Percentiles rank a stretch among this genome's conserved stretches.
These are phyloP conservation scores for Acidomyces sp. DNA, from an alignment of 495 filamentous ascomycete species.

Conservation along the genomic window DNA sequence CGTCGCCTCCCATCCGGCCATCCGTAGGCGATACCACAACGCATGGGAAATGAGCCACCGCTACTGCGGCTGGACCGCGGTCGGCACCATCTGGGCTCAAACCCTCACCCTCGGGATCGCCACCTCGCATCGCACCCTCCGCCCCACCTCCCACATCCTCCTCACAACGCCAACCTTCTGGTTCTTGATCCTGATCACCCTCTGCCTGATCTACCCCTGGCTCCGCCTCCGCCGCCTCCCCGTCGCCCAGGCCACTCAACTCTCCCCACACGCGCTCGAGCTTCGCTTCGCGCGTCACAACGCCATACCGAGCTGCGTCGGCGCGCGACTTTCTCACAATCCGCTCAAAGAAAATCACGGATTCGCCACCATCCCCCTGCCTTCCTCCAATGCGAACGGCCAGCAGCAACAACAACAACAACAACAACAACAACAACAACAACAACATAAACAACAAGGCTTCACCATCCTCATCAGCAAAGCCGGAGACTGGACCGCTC, in stretches of 20 bases:
- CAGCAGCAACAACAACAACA: too few relatives aligned
- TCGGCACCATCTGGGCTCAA: conserved; percentile 48
- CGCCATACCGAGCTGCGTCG: conserved; percentile 25
- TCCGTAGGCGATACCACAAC: conserved; percentile 46
- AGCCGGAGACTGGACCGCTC: conserved; percentile 72
- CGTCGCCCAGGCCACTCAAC: conserved; percentile 47
- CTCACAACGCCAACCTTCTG: conserved; percentile 50
- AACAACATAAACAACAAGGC: conserved; percentile 31
- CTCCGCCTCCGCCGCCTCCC: conserved; percentile 46
- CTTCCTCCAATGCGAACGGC: too few relatives aligned
- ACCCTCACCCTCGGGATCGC: conserved; percentile 28
- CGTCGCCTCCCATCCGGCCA: conserved; percentile 33
- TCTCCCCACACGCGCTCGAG: conserved; percentile 58
- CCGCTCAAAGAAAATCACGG: conserved; percentile 68
- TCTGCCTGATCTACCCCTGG: conserved; percentile 55
- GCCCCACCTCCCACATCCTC: conserved; percentile 32
- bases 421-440: too few relatives aligned
- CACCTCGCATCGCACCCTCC: conserved; percentile 19
- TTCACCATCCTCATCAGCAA: conserved; percentile 64
- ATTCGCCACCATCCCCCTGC: conserved; percentile 67
- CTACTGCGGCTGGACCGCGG: conserved; percentile 49
- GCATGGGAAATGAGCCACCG: conserved; percentile 56
- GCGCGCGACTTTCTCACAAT: conserved; percentile 39
- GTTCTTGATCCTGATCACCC: conserved; percentile 48
- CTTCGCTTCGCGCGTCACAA: conserved; percentile 54